Base-by-base conservation (phyloP, 441 rosid genomes). In the Euphorbia celastroides region DNA sequence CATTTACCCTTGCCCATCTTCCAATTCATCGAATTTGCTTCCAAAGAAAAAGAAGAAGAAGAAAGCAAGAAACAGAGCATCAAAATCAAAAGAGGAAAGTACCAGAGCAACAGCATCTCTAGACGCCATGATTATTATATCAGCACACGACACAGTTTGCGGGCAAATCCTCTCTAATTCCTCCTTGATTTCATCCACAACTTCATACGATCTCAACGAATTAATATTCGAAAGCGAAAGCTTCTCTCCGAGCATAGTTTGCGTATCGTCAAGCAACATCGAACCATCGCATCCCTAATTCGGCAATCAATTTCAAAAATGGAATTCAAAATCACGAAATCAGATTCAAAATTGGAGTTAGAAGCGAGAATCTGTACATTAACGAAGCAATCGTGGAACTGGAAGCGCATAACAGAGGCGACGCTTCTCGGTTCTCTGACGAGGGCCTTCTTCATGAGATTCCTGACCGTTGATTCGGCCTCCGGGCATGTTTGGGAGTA, bases 341-440 rank as follows among this genome's bases (percentile, higher is more conserved):
- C 41, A n/a, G 3, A 20, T 2, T 3, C 10, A 31, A 64, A 58
- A 1, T 1, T 38, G 34, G 34, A 28, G 4, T 8, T 8, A 7
- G 31, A n/a, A 25, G 23, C 42, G 32, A 36, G 70, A 52, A n/a
- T 11, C 13, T 20, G 38, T 85, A 90, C 98, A 74, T 93, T 88
- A 34, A 93, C 97, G 57, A 93, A 88, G 80, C 99, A 93, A 71
- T 93, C 99, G 46, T 93, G 99, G 82, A 93, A 91, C 55, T 93
- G 99, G 72, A 93, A 84, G 31, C 97, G 95, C 99, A 93, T 91
- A 60, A 93, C 95, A 0, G 99, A 93, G 66, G 99, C 96, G 1
- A 78, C 83, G 55, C 95, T 85, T 77, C 97, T 81, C 42, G 95
- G 84, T 72, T 93, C 98, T 61, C 79, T 81, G 17, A 73, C 31